Evolutionary conservation across 116 monocot genomes (phyloP).

Genomic region (Cymodocea nodosa): DNA sequence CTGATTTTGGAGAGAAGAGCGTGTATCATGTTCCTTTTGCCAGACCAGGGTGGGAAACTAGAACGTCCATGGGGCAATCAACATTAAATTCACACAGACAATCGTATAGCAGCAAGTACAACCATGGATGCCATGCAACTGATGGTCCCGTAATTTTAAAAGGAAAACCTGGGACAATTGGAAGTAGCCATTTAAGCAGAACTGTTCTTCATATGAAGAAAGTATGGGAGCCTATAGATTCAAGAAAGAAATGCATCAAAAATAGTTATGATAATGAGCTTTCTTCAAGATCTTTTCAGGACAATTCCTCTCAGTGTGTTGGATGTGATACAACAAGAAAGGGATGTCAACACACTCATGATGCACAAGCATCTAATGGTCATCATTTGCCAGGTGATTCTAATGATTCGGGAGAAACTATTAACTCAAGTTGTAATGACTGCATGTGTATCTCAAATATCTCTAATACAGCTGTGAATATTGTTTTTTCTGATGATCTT

Average conservation of each 20-base stretch:
- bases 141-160: conserved; percentile 23
- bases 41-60: conserved; percentile 25
- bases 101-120: conserved; percentile 24
- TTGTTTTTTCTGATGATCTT: conserved; percentile 10
- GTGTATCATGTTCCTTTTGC: conserved; percentile 6
- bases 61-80: conserved; percentile 17
- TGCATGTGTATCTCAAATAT: not conserved
- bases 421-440: conserved; percentile 4
- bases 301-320: conserved; percentile 10
- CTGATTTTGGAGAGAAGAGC: conserved; percentile 29
- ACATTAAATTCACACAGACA: conserved; percentile 14
- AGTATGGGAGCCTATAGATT: conserved; percentile 83
- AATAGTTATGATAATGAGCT: conserved; percentile 19
- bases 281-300: conserved; percentile 6
- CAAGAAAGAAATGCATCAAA: conserved; percentile 41
- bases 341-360: conserved; percentile 3
- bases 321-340: conserved; percentile 10
- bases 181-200: not conserved
- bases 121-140: conserved; percentile 13
- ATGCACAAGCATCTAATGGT: conserved; percentile 2
- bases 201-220: conserved; percentile 24
- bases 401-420: conserved; percentile 4
- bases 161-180: conserved; percentile 12
- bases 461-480: not conserved
- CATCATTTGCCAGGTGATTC: conserved; percentile 10